Evolutionary conservation across 108 stramenopile species (phyloP).

Genomic region (Cyclostephanos invisitatus): DNA sequence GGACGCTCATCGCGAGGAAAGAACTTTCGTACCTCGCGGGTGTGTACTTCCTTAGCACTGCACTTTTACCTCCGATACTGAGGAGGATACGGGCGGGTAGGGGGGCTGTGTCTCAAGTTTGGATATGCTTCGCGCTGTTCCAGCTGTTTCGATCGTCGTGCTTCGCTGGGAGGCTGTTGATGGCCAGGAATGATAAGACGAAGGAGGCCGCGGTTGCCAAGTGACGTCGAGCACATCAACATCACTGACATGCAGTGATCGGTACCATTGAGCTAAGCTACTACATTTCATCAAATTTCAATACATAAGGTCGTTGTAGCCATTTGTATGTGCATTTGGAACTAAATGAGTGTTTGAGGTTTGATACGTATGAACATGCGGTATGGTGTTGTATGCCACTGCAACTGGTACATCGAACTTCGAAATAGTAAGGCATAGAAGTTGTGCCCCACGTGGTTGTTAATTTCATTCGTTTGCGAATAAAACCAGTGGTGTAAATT

Average conservation of each 20-base stretch:
- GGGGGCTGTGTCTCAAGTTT: conserved; percentile 77
- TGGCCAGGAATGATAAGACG: conserved; percentile 8
- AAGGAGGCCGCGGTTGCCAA: conserved; percentile 16
- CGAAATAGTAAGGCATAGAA: no score
- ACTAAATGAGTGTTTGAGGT: no score
- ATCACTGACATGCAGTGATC: conserved; percentile 1
- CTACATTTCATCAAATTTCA: background rate
- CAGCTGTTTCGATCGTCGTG: conserved; percentile 80
- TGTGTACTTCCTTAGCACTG: conserved; percentile 79
- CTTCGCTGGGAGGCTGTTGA: conserved; percentile 74
- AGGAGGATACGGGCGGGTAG: conserved; percentile 60
- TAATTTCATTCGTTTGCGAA: no score
- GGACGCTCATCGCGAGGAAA: conserved; percentile 74
- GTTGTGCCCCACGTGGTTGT: no score
- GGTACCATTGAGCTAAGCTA: background rate
- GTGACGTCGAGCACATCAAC: background rate
- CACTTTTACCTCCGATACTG: conserved; percentile 70
- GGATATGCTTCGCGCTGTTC: conserved; percentile 81
- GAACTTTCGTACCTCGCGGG: conserved; percentile 71
- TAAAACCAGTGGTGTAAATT: no score
- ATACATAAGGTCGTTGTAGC: no score
- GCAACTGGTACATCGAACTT: no score
- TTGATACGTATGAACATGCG: no score
- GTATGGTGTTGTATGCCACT: no score
- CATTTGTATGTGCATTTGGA: no score